A percentile compares a stretch with the other conserved stretches of the same genome.
These are phyloP conservation scores for Parmelia sp. DNA, from an alignment of 495 filamentous ascomycete species.

Conservation along the genomic window DNA sequence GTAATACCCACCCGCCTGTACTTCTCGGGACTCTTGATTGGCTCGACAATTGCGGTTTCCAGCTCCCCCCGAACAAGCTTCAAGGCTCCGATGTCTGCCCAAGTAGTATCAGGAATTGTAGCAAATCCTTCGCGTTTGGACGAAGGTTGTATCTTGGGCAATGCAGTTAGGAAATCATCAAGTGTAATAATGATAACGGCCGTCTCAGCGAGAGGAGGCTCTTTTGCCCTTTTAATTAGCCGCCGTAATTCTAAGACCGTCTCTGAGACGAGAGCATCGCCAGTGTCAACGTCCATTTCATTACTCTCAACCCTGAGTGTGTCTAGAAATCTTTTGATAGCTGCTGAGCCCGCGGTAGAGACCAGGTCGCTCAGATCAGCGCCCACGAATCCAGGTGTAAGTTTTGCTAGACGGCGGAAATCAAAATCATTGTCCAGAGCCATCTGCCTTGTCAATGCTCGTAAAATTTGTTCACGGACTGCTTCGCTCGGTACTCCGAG, in stretches of 20 bases:
- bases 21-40: conserved; percentile 76
- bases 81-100: conserved; percentile 87
- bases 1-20: conserved; percentile 79
- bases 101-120: conserved; percentile 94
- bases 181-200: conserved; percentile 45
- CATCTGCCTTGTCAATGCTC: conserved; percentile 66
- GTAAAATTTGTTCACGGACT: conserved; percentile 77
- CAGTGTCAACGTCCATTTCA: conserved; percentile 49
- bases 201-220: conserved; percentile 40
- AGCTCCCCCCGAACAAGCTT: conserved; percentile 73
- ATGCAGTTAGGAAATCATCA: conserved; percentile 66
- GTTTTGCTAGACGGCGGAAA: conserved; percentile 72
- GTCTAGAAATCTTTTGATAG: conserved; percentile 54
- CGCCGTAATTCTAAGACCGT: conserved; percentile 47
- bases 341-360: conserved; percentile 60
- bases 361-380: conserved; percentile 87
- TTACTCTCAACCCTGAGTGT: conserved; percentile 46
- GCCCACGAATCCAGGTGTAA: conserved; percentile 90
- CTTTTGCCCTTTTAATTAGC: conserved; percentile 48
- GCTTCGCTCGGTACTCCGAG: conserved; percentile 87
- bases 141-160: conserved; percentile 84
- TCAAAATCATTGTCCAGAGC: conserved; percentile 66
- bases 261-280: conserved; percentile 29
- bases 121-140: conserved; percentile 95
- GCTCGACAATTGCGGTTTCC: conserved; percentile 81